Evolutionary conservation across 257 asterid genomes (phyloP), one percentile per base, ranked within the genome.

Genomic region (Rauvolfia tetraphylla): DNA sequence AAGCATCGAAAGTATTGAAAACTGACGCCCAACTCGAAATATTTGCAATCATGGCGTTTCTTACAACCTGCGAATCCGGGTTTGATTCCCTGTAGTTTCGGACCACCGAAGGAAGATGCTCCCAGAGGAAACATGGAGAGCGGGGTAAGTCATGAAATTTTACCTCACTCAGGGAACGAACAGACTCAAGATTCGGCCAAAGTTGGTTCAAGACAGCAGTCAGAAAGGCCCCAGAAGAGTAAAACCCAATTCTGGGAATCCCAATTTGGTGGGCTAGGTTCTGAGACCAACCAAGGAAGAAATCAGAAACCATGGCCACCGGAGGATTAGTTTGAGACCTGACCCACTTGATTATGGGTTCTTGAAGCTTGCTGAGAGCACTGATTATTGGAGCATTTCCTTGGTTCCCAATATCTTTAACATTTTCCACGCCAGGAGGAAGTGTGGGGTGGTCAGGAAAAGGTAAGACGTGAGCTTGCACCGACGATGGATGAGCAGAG

Each of bases 281-380:
- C 11, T 84, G 81, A 1, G 93, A 89, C 98, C 97, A 93, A 0
- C 97, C 97, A 14, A 91, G 93, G 23, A 93, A 90, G 79, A 87
- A 90, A 68, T 91, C 97, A 22, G 95, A 88, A 70, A 93, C 13
- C 54, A 91, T 38, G 38, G 90, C 96, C 2, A 72, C 81, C 4
- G 96, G 98, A 6, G 98, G 96, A 67, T 78, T 63, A 13, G 63
- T 29, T 48, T 86, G 93, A 27, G 90, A 77, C 61, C 38, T 54
- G 14, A 85, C 87, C 97, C 97, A 93, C 57, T 83, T 79, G 63
- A 86, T 71, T 0, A 91, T 86, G 0, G 86, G 88, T 1, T 74
- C 88, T 2, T 58, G 87, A 13, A 93, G 89, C 20, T 78, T 49
- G 75, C 75, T 71, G 9, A 93, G 86, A 4, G 96, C 95, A 38